Conservation (phyloP, 805 yeast species). For the Yamadazyma laniorum region DNA sequence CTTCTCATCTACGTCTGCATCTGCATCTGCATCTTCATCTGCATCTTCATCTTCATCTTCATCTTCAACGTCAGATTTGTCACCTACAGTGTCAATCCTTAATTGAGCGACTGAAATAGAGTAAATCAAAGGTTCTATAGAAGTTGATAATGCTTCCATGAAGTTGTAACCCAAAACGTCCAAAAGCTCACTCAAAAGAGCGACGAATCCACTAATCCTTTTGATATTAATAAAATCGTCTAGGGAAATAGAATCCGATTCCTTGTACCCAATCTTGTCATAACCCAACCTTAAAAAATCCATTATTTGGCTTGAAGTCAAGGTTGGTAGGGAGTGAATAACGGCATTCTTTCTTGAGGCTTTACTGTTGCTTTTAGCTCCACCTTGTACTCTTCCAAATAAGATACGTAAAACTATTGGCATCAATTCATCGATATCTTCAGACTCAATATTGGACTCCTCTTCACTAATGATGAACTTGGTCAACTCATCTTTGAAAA, state of each 20-base stretch:
- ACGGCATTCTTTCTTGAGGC: conserved; percentile 72
- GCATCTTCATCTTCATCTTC: conserved; percentile 11
- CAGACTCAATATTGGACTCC: conserved; percentile 55
- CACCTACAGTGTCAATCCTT: conserved; percentile 1
- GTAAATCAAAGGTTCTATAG: conserved; percentile 58
- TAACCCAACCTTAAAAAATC: conserved; percentile 65
- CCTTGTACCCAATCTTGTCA: conserved; percentile 47
- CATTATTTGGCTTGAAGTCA: conserved; percentile 50
- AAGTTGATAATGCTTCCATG: conserved; percentile 45
- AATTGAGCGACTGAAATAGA: conserved; percentile 53
- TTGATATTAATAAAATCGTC: conserved; percentile 38
- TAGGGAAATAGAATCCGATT: conserved; percentile 12
- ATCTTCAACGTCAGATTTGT: conserved; percentile 14
- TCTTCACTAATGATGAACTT: conserved; percentile 51
- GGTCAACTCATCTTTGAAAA: conserved; percentile 82
- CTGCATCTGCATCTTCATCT: conserved; percentile 3
- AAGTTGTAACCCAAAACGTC: conserved; percentile 59
- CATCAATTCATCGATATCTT: conserved; percentile 60
- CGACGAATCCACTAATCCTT: conserved; percentile 62
- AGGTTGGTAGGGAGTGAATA: conserved; percentile 57
- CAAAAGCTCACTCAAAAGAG: conserved; percentile 55
- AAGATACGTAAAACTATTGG: conserved; percentile 74
- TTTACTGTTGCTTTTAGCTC: conserved; percentile 66
- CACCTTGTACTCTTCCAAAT: conserved; percentile 80
- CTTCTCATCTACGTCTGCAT: conserved; percentile 4